A percentile compares a stretch with the other conserved stretches of the same genome.
These are phyloP conservation scores for Erodium maritimum DNA, from an alignment of 345 rosid genomes.

Conservation along the genomic window DNA sequence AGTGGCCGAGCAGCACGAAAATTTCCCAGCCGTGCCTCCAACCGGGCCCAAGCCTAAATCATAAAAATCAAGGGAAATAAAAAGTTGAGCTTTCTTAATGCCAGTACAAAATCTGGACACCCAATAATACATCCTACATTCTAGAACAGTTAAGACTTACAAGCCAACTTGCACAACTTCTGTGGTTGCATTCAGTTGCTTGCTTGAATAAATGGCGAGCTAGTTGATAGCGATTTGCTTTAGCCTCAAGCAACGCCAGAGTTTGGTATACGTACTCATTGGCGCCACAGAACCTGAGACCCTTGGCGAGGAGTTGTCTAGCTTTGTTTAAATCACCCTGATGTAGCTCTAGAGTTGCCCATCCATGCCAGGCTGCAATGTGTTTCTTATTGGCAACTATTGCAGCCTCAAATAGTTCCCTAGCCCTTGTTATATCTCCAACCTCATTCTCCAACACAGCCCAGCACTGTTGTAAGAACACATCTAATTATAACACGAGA, in stretches of 20 bases:
- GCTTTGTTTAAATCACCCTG: constrained; percentile 88
- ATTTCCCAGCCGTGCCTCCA: constrained; percentile 84
- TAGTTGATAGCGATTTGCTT: constrained; percentile 59
- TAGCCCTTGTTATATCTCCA: constrained; percentile 76
- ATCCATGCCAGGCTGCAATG: constrained; percentile 96
- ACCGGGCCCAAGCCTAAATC: constrained; percentile 79
- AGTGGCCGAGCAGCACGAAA: constrained; percentile 58
- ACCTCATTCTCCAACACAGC: constrained; percentile 76
- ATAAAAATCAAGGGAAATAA: not conserved
- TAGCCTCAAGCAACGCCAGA: constrained; percentile 73
- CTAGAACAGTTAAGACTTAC: constrained; percentile 43
- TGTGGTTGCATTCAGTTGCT: constrained; percentile 76
- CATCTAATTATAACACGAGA: constrained; percentile 6
- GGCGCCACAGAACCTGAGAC: constrained; percentile 72
- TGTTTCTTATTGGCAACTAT: constrained; percentile 90
- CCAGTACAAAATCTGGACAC: not conserved
- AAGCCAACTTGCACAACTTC: constrained; percentile 97
- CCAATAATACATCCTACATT: too few species aligned
- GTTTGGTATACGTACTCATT: constrained; percentile 91
- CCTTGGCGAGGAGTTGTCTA: constrained; percentile 80
- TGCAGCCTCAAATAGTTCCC: constrained; percentile 92
- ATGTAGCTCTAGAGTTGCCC: constrained; percentile 90
- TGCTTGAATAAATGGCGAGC: constrained; percentile 72
- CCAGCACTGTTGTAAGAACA: constrained; percentile 68
- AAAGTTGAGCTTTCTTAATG: not conserved